Percentiles rank a stretch among this genome's conserved stretches.
Conservation (phyloP, 2,329 filamentous ascomycete species). For the Fusarium sambucinum region DNA sequence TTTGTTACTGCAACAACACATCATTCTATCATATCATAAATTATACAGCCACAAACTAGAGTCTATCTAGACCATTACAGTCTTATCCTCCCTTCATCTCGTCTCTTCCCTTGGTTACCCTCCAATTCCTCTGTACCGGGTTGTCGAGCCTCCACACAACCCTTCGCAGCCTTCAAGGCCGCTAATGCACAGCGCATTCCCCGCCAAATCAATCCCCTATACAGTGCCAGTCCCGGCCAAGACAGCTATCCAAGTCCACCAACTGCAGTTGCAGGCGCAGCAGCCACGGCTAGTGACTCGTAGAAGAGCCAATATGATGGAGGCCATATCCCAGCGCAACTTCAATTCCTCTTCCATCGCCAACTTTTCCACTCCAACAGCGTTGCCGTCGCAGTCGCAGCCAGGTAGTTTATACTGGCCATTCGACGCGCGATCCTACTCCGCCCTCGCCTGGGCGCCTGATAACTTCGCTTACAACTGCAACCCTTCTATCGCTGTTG, state of each 20-base stretch:
- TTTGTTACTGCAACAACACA: constrained; percentile 3
- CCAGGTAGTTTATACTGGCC: constrained; percentile 35
- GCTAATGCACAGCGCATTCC: constrained; percentile 46
- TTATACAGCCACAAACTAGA: constrained; percentile 31
- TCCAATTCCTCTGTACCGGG: constrained; percentile 6
- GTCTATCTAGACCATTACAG: constrained; percentile 36
- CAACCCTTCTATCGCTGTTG: constrained; percentile 22
- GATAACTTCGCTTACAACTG: constrained; percentile 32
- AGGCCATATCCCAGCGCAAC: constrained; percentile 44
- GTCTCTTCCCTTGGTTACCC: not conserved
- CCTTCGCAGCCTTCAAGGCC: constrained; percentile 15
- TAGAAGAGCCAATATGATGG: constrained; percentile 39
- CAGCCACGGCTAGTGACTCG: constrained; percentile 17
- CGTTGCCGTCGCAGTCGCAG: constrained; percentile 29
- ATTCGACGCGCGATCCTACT: constrained; percentile 33
- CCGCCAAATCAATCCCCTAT: constrained; percentile 35
- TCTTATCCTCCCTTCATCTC: constrained; percentile 15
- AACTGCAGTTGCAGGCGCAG: constrained; percentile 13
- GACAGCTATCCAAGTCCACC: constrained; percentile 4
- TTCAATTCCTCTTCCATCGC: constrained; percentile 45
- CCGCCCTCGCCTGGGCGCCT: constrained; percentile 40
- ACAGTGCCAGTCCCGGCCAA: constrained; percentile 40
- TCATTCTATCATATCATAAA: not conserved
- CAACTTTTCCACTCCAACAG: constrained; percentile 37
- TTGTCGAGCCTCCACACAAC: constrained; percentile 34